A percentile compares a stretch with the other conserved stretches of the same genome.
These are phyloP conservation scores for Zelonia costaricensis DNA, from an alignment of 208 protist species.

Conservation along the genomic window DNA sequence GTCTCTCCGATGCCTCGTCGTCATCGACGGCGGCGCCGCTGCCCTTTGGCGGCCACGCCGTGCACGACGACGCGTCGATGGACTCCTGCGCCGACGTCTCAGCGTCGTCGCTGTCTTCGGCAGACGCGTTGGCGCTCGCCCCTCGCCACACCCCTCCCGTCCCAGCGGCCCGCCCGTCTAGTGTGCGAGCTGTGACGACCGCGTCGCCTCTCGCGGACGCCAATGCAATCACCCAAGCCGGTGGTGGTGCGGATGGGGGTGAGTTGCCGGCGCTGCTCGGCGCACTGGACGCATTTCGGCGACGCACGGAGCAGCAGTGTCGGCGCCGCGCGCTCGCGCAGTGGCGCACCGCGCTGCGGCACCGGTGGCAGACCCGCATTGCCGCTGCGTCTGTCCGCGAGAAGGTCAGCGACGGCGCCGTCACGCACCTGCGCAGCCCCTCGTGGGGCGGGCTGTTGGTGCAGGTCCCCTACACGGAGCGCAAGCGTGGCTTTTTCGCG, in stretches of 20 bases:
- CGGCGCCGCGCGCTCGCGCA: too few species aligned
- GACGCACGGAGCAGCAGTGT: too few species aligned
- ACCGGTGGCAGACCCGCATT: constrained; percentile 33
- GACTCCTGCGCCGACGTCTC: constrained; percentile 8
- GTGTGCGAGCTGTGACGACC: too few species aligned
- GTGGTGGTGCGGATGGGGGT: too few species aligned
- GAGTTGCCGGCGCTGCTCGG: too few species aligned
- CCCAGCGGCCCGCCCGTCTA: constrained; percentile 14
- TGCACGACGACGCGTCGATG: background rate
- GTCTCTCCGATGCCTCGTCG: background rate
- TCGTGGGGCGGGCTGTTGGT: constrained; percentile 25
- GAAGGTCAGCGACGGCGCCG: constrained; percentile 15
- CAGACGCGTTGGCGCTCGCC: constrained; percentile 1
- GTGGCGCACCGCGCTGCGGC: constrained; percentile 28
- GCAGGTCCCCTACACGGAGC: constrained; percentile 39
- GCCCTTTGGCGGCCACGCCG: constrained; percentile 10
- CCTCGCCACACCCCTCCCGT: constrained; percentile 12
- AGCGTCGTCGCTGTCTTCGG: constrained; percentile 10
- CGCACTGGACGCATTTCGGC: background rate
- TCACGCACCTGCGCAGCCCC: constrained; percentile 12
- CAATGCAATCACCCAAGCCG: too few species aligned
- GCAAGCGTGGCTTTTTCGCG: constrained; percentile 52
- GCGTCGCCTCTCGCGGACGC: too few species aligned
- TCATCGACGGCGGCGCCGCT: background rate
- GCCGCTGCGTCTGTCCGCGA: constrained; percentile 16